These are phyloP conservation scores for Arabidopsis hybrid DNA, from an alignment of 441 rosid genomes.

Conservation along the genomic window DNA sequence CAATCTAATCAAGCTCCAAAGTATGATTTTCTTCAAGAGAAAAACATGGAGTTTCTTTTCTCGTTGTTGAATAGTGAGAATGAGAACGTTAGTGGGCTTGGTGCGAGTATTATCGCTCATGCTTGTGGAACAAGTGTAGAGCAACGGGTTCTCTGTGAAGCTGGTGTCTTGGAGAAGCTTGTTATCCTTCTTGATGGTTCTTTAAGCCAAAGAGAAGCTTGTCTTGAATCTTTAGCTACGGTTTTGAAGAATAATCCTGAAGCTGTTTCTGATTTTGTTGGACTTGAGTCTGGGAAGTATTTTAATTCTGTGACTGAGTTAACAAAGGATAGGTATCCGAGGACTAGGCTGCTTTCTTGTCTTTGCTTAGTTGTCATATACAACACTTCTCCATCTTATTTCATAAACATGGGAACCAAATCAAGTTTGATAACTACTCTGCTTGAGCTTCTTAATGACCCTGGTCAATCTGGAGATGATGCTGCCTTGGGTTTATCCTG, in stretches of 20 bases:
- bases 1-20: slow-evolving; percentile 88
- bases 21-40: slow-evolving; percentile 67
- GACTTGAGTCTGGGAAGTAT: slow-evolving; percentile 58
- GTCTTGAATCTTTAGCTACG: slow-evolving; percentile 78
- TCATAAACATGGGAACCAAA: slow-evolving; percentile 66
- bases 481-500: slow-evolving; percentile 77
- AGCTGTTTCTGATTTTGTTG: slow-evolving; percentile 59
- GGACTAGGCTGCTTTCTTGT: slow-evolving; percentile 86
- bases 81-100: slow-evolving; percentile 86
- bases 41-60: slow-evolving; percentile 79
- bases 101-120: slow-evolving; percentile 80
- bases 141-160: slow-evolving; percentile 68
- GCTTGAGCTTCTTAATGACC: slow-evolving; percentile 89
- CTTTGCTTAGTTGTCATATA: slow-evolving; percentile 74
- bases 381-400: slow-evolving; percentile 61
- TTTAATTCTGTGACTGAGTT: slow-evolving; percentile 64
- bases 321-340: slow-evolving; percentile 62
- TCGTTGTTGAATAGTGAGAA: slow-evolving; percentile 70
- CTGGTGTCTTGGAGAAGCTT: slow-evolving; percentile 76
- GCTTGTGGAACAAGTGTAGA: slow-evolving; percentile 72
- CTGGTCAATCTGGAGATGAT: slow-evolving; percentile 88
- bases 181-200: slow-evolving; percentile 76
- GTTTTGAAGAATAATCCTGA: slow-evolving; percentile 67
- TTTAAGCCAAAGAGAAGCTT: slow-evolving; percentile 75
- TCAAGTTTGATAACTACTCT: slow-evolving; percentile 62